These are phyloP conservation scores for Phytophthora pini DNA, from an alignment of 352 stramenopile species.

Conservation along the genomic window DNA sequence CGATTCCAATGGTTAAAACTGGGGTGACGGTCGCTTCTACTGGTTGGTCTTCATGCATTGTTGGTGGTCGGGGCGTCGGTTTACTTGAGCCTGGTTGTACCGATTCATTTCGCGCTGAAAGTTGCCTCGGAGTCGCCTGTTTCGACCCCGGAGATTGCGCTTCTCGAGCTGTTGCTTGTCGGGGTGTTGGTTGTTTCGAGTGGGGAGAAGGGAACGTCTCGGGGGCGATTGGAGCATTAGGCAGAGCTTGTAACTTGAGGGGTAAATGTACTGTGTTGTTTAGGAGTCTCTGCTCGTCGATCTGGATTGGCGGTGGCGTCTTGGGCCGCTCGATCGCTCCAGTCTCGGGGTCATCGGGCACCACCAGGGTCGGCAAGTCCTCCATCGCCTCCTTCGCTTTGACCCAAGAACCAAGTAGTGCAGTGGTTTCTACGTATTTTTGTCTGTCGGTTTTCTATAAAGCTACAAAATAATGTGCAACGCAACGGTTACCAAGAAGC, in stretches of 20 bases:
- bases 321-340: constrained; percentile 71
- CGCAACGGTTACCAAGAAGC: not conserved
- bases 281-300: constrained; percentile 37
- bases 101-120: constrained; percentile 17
- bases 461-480: constrained; percentile 24
- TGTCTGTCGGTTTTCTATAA: constrained; percentile 14
- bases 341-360: constrained; percentile 70
- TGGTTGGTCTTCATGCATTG: constrained; percentile 2
- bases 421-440: constrained; percentile 22
- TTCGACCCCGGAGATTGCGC: constrained; percentile 21
- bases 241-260: constrained; percentile 24
- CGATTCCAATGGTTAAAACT: not conserved
- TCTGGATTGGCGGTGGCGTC: constrained; percentile 53
- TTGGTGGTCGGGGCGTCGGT: constrained; percentile 12
- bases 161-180: constrained; percentile 16
- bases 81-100: constrained; percentile 16
- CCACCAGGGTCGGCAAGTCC: constrained; percentile 64
- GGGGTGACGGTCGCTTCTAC: constrained; percentile 2
- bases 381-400: constrained; percentile 22
- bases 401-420: not conserved
- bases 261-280: constrained; percentile 26
- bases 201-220: constrained; percentile 19
- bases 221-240: constrained; percentile 24
- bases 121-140: constrained; percentile 14
- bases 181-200: constrained; percentile 24